Evolutionary conservation across 768 basidiomycete species (phyloP), one percentile per base, ranked within the genome.

Genomic region (Crassisporium funariophilum): DNA sequence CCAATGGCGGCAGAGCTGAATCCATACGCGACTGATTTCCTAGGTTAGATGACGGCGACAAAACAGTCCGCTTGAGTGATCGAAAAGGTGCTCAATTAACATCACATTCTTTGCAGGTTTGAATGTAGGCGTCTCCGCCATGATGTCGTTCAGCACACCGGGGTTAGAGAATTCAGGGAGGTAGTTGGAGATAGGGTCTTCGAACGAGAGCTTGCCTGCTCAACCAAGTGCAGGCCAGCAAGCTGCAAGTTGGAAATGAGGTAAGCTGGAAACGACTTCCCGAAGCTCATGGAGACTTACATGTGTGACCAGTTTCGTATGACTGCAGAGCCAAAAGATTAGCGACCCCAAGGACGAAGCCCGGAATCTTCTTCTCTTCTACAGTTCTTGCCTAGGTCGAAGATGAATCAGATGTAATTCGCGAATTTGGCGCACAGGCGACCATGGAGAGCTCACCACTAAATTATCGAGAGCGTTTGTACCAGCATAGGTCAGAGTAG

Each of bases 281-380:
- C 24, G 7, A 35, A 13, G 31, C 6, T 27, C 4, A 10, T 11
- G 24, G 6, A 34, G 3, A 52, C 67, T 5, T 47, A 69, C 70
- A 16, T 66, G 58, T 15, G 57, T 58, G 13, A 69, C 43, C 22
- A 70, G 46, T 45, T 72, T 70, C 1, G 68, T 68, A 52, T 63
- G 61, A 44, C 70, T 72, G 52, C 69, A 70, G n/a, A 72, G 52
- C 68, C 69, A 69, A 44, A 67, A 52, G 33, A 20, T 51, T 58
- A n/a, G 65, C 60, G 7, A 53, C 65, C 5, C 64, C 68, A 19
- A 64, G 58, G 2, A 57, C 57, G 35, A 69, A 56, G 7, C 52
- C 56, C 16, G 68, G 66, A 17, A 59, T 25, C 21, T 47, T 55
- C 15, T 57, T 47, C 21, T 44, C 52, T 17, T 60, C 45, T 8